These are phyloP conservation scores for Tulasnella sp. DNA, from an alignment of 768 basidiomycete species.

Conservation along the genomic window DNA sequence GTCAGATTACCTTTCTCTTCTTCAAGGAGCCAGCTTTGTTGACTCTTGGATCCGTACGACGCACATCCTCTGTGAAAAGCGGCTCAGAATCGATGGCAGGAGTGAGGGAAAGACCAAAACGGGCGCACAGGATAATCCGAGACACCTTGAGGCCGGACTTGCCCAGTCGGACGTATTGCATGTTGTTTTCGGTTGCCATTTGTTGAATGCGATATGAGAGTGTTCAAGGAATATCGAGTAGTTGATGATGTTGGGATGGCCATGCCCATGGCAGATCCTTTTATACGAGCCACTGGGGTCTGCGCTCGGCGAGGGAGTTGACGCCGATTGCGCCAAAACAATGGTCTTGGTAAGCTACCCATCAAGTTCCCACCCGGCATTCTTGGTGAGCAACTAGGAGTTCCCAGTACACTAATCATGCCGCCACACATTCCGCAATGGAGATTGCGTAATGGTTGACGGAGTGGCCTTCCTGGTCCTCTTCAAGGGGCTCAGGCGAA, in stretches of 20 bases:
- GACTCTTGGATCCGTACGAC: slow-evolving; percentile 53
- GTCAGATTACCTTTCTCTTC: slow-evolving; percentile 47
- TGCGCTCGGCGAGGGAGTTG: neutral
- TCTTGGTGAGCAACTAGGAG: neutral
- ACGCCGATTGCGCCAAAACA: neutral
- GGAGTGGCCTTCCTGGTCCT: too few relatives aligned
- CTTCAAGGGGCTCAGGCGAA: too few relatives aligned
- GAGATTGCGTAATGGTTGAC: too few relatives aligned
- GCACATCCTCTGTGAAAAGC: slow-evolving; percentile 50
- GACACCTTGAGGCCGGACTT: slow-evolving; percentile 6
- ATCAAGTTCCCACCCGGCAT: neutral
- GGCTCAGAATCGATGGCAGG: neutral
- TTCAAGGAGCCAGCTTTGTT: slow-evolving; percentile 51
- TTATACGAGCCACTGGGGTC: neutral
- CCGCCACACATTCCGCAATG: too few relatives aligned
- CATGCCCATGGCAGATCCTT: too few relatives aligned
- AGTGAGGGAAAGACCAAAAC: neutral
- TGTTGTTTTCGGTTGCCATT: neutral
- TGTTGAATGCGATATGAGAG: too few relatives aligned
- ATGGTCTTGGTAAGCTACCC: neutral
- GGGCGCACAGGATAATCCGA: neutral
- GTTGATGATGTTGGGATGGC: too few relatives aligned
- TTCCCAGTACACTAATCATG: too few relatives aligned
- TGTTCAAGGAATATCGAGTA: too few relatives aligned
- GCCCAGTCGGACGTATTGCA: slow-evolving; percentile 5